These are phyloP conservation scores for Durusdinium trenchii DNA, from an alignment of 73 alveolate genomes.

Conservation along the genomic window DNA sequence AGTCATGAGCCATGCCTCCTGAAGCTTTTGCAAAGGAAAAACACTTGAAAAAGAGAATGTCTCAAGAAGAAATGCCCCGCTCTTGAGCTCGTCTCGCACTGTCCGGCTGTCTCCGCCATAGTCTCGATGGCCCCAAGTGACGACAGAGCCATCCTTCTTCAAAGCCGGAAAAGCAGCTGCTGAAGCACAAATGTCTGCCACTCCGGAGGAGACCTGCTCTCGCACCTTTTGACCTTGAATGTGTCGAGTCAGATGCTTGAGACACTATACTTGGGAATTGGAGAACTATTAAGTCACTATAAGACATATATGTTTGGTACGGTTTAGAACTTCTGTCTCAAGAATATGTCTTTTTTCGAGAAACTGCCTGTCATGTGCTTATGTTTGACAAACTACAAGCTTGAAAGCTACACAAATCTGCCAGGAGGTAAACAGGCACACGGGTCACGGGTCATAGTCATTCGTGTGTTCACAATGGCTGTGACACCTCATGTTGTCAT, in stretches of 20 bases:
- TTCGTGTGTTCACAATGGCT: too few relatives aligned
- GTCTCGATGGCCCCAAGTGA: conserved; percentile 36
- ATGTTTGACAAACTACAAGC: too few relatives aligned
- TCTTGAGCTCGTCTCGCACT: conserved; percentile 21
- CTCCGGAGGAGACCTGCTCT: conserved; percentile 23
- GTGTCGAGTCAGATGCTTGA: background rate
- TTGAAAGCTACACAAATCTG: too few relatives aligned
- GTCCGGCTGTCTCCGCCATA: conserved; percentile 71
- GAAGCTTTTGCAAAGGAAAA: background rate
- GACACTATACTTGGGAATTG: too few relatives aligned
- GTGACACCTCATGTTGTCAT: too few relatives aligned
- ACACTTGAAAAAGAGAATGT: background rate
- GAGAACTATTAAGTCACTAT: too few relatives aligned
- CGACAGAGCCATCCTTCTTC: conserved; percentile 19
- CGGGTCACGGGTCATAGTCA: too few relatives aligned
- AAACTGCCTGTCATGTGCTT: too few relatives aligned
- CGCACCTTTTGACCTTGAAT: background rate
- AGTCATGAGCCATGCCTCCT: too few relatives aligned
- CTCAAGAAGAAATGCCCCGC: background rate
- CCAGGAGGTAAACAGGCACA: too few relatives aligned
- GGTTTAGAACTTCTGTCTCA: background rate
- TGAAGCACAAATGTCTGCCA: conserved; percentile 27
- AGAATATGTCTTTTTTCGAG: too few relatives aligned
- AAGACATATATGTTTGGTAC: too few relatives aligned
- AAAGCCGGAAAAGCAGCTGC: conserved; percentile 68